Base-by-base conservation (phyloP, 2,329 filamentous ascomycete genomes). In the Fusarium sambucinum region DNA sequence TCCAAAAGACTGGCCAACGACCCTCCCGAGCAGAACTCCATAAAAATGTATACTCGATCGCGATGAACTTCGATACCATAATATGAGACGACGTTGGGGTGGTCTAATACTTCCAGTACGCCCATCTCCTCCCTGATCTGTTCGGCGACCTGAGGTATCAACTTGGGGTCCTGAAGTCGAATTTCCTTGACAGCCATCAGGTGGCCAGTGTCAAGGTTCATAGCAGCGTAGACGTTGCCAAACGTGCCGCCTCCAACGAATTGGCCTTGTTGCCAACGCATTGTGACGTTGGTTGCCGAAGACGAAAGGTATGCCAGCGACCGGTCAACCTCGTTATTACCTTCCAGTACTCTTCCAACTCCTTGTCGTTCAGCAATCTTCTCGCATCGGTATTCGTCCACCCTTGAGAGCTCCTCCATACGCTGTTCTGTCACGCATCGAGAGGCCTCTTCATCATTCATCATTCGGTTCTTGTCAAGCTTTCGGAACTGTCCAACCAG, bases 31-130 rank as follows among this genome's bases (percentile, higher is more conserved):
- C 96, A 99, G 80, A 97, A 98, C 79, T 99, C 96, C 96, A 99
- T 99, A 78, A 99, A 99, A 71, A 99, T 97, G 80, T 98, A 99
- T n/a, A 99, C 96, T 77, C 97, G 96, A 84, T 99, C 96, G 67
- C 96, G 89, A 80, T 99, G 96, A 4, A 97, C 96, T 79, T 99
- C 96, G 75, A 99, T 98, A 60, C 96, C 96, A 76, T 96, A 96
- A 80, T 99, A 99, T 12, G 94, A 95, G 23, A 99, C 96, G 64
- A 99, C 93, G 77, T 99, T 99, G 23, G 96, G 96, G 77, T 99
- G 96, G 75, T 99, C 94, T 45, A 99, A 86, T 2, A 97, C 92
- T 79, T 98, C 95, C 48, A 99, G 83, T 7, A 99, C 95, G 52
- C 92, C 91, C 94, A 99, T 98, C 78, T 99, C 96, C 75, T 99